Percentiles rank a stretch among this genome's conserved stretches.
phyloP scores from a whole-genome alignment of 176 grass and related monocot genomes.

The Puccinellia tenuiflora region DNA sequence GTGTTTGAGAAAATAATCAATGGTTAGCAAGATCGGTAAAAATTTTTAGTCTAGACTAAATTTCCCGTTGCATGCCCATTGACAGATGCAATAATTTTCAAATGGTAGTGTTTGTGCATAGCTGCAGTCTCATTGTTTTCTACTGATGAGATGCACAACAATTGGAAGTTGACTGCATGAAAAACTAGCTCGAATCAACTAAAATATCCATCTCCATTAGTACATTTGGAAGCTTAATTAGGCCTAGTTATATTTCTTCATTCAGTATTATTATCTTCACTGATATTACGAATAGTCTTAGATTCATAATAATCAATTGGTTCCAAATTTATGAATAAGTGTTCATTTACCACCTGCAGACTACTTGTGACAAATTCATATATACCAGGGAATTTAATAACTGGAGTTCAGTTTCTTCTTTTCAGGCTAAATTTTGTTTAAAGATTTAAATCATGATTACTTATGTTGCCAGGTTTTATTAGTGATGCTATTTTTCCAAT shows the following conservation, averaged over 20 bases:
- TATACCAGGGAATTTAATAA: background rate
- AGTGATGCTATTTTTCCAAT: background rate
- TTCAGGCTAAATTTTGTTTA: background rate
- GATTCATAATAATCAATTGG: background rate
- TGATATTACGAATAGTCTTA: background rate
- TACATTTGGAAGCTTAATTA: too few relatives aligned
- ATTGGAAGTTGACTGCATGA: background rate
- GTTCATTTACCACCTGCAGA: background rate
- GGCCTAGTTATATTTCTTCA: too few relatives aligned
- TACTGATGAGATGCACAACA: background rate
- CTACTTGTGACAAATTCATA: background rate
- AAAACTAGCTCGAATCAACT: background rate
- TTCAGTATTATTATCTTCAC: too few relatives aligned
- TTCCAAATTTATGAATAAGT: background rate
- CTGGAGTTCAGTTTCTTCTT: background rate
- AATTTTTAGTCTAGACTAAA: background rate
- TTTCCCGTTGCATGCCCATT: background rate
- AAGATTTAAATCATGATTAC: too few relatives aligned
- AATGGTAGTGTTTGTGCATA: background rate
- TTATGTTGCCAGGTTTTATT: too few relatives aligned
- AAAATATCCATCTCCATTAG: too few relatives aligned
- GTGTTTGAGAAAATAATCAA: background rate
- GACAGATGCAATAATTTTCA: background rate
- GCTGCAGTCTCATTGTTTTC: background rate
- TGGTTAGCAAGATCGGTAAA: background rate